These are phyloP conservation scores for Acanthamoeba rhysodes DNA, from an alignment of 208 protist species.

Conservation along the genomic window DNA sequence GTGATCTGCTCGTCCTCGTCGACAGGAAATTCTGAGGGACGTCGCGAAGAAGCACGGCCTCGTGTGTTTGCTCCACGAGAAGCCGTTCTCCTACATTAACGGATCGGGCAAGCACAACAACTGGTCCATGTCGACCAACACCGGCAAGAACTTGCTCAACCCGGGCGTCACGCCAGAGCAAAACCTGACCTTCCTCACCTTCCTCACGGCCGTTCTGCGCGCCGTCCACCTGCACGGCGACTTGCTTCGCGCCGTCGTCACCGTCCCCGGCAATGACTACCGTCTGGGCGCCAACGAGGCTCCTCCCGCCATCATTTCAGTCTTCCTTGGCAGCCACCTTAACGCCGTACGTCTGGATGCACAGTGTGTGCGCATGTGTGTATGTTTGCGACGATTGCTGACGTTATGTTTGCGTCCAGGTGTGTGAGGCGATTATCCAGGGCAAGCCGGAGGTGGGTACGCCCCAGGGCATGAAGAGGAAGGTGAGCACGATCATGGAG, in stretches of 20 bases:
- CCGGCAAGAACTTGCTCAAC: slow-evolving; percentile 86
- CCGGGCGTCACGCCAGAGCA: slow-evolving; percentile 77
- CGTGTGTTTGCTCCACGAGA: slow-evolving; percentile 92
- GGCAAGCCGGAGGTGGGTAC: slow-evolving; percentile 36
- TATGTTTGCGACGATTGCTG: background rate
- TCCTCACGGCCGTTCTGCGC: slow-evolving; percentile 84
- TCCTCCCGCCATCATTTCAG: slow-evolving; percentile 93
- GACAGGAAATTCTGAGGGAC: slow-evolving; percentile 77
- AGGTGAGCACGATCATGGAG: slow-evolving; percentile 78
- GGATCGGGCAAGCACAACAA: slow-evolving; percentile 95
- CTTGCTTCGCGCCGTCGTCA: slow-evolving; percentile 89
- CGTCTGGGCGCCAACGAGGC: slow-evolving; percentile 93
- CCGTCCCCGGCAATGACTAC: slow-evolving; percentile 91
- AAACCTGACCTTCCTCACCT: slow-evolving; percentile 86
- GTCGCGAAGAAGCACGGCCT: slow-evolving; percentile 88
- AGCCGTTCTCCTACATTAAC: slow-evolving; percentile 93
- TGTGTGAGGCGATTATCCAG: slow-evolving; percentile 20
- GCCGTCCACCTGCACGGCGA: slow-evolving; percentile 90
- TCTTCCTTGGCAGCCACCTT: slow-evolving; percentile 90
- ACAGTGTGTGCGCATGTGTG: background rate
- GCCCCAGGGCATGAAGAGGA: slow-evolving; percentile 26
- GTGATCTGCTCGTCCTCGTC: background rate
- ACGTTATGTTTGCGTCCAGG: background rate
- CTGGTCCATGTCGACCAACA: slow-evolving; percentile 89
- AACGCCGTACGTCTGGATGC: slow-evolving; percentile 86